Percentiles rank a stretch among this genome's conserved stretches.
These are phyloP conservation scores for Candida nemodendra DNA, from an alignment of 805 yeast genomes.

Conservation along the genomic window DNA sequence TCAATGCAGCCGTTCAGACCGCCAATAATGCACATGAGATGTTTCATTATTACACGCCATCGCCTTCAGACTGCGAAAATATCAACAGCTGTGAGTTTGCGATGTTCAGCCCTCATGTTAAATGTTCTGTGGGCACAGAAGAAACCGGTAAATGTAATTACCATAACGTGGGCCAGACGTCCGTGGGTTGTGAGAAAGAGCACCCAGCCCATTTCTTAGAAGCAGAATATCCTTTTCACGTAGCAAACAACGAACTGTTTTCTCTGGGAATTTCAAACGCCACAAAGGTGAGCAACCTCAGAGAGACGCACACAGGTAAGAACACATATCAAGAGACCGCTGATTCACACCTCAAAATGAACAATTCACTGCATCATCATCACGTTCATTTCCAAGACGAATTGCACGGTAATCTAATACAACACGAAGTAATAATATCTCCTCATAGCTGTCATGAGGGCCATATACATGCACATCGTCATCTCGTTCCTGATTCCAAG, in stretches of 20 bases:
- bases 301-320: slow-evolving; percentile 1
- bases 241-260: slow-evolving; percentile 3
- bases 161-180: not conserved
- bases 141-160: not conserved
- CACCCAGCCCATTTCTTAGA: not conserved
- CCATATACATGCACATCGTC: slow-evolving; percentile 21
- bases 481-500: not conserved
- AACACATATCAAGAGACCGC: not conserved
- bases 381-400: slow-evolving; percentile 32
- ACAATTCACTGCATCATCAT: slow-evolving; percentile 21
- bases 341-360: not conserved
- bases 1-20: not conserved
- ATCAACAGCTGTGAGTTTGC: not conserved
- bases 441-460: slow-evolving; percentile 14
- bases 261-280: slow-evolving; percentile 2
- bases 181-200: not conserved
- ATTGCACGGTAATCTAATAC: slow-evolving; percentile 24
- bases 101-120: not conserved
- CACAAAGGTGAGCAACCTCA: slow-evolving; percentile 6
- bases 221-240: slow-evolving; percentile 1
- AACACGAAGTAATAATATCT: slow-evolving; percentile 31
- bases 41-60: not conserved
- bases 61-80: not conserved
- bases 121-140: not conserved
- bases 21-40: not conserved